A percentile compares a stretch with the other conserved stretches of the same genome.
Evolutionary conservation across 495 filamentous ascomycete genomes (phyloP).

Genomic region (Cercophora newfieldiana): DNA sequence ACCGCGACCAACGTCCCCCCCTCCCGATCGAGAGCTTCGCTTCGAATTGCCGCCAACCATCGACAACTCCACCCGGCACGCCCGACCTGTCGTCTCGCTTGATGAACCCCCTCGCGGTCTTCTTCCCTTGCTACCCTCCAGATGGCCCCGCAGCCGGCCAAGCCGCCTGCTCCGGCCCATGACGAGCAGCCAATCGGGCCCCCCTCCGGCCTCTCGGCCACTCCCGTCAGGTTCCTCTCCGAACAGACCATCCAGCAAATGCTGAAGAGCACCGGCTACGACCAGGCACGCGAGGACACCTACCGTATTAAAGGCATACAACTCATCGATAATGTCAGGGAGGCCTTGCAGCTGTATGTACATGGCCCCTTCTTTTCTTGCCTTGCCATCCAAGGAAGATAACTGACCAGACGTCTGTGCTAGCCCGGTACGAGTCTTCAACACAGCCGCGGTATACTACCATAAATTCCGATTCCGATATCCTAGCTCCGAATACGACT

Average conservation of each 20-base stretch:
- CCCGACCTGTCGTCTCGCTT: background rate
- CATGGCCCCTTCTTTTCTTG: background rate
- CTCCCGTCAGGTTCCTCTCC: background rate
- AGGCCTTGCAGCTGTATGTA: constrained; percentile 67
- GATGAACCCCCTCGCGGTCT: background rate
- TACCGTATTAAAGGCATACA: constrained; percentile 73
- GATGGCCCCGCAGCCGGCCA: background rate
- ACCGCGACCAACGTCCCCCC: too few species aligned
- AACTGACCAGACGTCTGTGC: constrained; percentile 22
- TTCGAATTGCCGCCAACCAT: too few species aligned
- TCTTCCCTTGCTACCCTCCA: background rate
- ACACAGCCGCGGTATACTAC: constrained; percentile 82
- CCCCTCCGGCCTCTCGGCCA: background rate
- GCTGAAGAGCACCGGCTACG: constrained; percentile 39
- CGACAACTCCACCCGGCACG: too few species aligned
- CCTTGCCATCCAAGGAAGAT: background rate
- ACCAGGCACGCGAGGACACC: constrained; percentile 59
- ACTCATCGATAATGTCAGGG: constrained; percentile 78
- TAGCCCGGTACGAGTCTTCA: constrained; percentile 79
- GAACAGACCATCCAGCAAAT: constrained; percentile 39
- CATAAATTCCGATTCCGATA: constrained; percentile 85
- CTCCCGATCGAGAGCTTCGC: too few species aligned
- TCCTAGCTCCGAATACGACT: constrained; percentile 68
- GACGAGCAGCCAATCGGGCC: background rate
- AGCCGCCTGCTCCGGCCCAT: background rate